Evolutionary conservation across 1,139 yeast genomes (phyloP).

Genomic region (Diutina sp.): DNA sequence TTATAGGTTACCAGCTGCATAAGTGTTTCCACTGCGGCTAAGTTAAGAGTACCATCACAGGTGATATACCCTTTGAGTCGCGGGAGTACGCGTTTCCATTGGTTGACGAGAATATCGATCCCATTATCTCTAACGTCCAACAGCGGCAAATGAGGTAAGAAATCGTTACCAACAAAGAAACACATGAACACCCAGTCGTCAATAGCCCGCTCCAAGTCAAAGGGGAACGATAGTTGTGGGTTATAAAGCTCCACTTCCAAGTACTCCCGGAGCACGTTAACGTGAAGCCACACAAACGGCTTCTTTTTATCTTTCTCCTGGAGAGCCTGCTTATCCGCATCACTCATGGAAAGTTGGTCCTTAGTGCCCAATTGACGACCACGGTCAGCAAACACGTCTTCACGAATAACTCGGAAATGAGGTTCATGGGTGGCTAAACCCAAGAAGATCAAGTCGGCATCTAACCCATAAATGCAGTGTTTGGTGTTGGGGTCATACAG

Average conservation of each 20-base stretch:
- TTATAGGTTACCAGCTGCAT: constrained; percentile 53
- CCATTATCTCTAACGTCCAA: constrained; percentile 92
- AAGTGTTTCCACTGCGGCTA: constrained; percentile 63
- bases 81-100: constrained; percentile 72
- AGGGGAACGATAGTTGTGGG: constrained; percentile 52
- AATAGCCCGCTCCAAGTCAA: constrained; percentile 75
- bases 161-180: constrained; percentile 96
- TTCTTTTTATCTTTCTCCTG: constrained; percentile 45
- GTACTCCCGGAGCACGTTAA: constrained; percentile 83
- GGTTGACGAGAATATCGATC: constrained; percentile 74
- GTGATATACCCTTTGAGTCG: constrained; percentile 77
- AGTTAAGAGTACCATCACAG: constrained; percentile 69
- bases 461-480: constrained; percentile 95
- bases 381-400: constrained; percentile 87
- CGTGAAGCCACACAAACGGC: constrained; percentile 61
- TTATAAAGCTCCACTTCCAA: constrained; percentile 74
- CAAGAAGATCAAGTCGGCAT: constrained; percentile 93
- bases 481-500: constrained; percentile 74
- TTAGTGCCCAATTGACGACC: constrained; percentile 30
- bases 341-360: constrained; percentile 13
- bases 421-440: constrained; percentile 97
- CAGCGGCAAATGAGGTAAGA: constrained; percentile 95
- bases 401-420: constrained; percentile 87
- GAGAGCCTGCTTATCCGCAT: constrained; percentile 13
- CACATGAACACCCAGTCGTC: constrained; percentile 89